phyloP scores from a whole-genome alignment of 106 monocot genomes.

The Phalaenopsis equestris region DNA sequence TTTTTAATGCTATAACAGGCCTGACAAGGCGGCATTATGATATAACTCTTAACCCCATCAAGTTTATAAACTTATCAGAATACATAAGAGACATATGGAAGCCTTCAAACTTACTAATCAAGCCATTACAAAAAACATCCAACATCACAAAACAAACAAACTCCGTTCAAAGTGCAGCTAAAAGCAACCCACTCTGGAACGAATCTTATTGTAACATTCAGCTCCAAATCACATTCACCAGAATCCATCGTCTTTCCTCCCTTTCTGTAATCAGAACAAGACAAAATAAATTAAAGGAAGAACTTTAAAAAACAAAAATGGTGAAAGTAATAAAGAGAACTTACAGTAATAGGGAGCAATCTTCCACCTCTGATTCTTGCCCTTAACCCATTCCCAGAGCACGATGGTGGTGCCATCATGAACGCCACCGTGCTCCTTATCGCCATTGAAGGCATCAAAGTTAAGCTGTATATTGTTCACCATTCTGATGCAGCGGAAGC shows the following conservation, averaged over 20 bases:
- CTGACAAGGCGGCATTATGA: too few species aligned
- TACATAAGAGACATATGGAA: background rate
- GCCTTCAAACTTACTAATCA: background rate
- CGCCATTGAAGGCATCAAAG: slow-evolving; percentile 53
- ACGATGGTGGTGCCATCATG: slow-evolving; percentile 41
- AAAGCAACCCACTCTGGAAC: background rate
- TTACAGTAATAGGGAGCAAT: slow-evolving; percentile 24
- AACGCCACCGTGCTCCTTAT: slow-evolving; percentile 47
- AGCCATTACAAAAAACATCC: background rate
- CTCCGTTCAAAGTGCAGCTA: background rate
- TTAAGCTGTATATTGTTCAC: slow-evolving; percentile 49
- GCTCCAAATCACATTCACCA: background rate
- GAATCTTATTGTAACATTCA: background rate
- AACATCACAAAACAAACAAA: background rate
- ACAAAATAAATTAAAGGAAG: background rate
- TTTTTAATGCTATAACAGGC: too few species aligned
- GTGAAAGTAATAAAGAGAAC: background rate
- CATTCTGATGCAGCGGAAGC: slow-evolving; percentile 49
- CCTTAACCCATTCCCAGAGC: slow-evolving; percentile 45
- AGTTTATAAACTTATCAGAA: background rate
- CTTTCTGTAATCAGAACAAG: background rate
- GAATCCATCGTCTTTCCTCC: background rate
- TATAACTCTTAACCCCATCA: too few species aligned
- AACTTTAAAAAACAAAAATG: background rate
- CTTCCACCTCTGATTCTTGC: slow-evolving; percentile 57